Base-by-base conservation (phyloP, 495 filamentous ascomycete species). In the Pseudoneurospora amorphoporcata region DNA sequence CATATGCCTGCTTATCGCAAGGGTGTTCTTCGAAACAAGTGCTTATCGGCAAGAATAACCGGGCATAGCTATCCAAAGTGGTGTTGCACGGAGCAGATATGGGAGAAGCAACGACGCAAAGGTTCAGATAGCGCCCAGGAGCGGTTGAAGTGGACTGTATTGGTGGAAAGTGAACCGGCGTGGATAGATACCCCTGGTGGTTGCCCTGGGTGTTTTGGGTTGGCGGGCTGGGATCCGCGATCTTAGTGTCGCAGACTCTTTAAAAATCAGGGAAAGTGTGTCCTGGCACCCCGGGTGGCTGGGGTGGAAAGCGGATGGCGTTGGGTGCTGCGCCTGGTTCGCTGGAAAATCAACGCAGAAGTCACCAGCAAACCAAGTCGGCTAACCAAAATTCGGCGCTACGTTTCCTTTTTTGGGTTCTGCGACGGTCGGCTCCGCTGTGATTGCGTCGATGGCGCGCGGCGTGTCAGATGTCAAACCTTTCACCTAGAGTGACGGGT, bases 231-330 rank as follows among this genome's bases (percentile, higher is more conserved):
- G 73, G 73, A 69, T 45, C 71, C 23, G 29, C 10, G 39, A 71
- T 65, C 19, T 38, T 71, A 19, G 35, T 72, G 74, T 76, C 70
- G 73, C 73, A 75, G 75, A 72, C 69, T 58, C 29, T 72, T 39
- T 45, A 16, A 70, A 75, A 76, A 75, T 73, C 73, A 76, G 73
- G 75, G 75, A 69, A 65, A 76, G 71, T 41, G 73, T 35, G 58
- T 6, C 40, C 39, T 53, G 17, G 41, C 29, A 71, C 42, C 37
- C 70, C 39, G 70, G 39, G 68, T 53, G 72, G 71, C 41, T 71
- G 58, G 68, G 42, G 61, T 70, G 61, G 35, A 32, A 65, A 65
- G 53, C 29, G 53, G 29, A 17, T 65, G 53, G 35, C 29, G 53
- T 65, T 65, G 29, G 45, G 53, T 35, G 47, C 47, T 58, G 47